phyloP scores from a whole-genome alignment of 257 asterid genomes.

The Gynochthodes officinalis region DNA sequence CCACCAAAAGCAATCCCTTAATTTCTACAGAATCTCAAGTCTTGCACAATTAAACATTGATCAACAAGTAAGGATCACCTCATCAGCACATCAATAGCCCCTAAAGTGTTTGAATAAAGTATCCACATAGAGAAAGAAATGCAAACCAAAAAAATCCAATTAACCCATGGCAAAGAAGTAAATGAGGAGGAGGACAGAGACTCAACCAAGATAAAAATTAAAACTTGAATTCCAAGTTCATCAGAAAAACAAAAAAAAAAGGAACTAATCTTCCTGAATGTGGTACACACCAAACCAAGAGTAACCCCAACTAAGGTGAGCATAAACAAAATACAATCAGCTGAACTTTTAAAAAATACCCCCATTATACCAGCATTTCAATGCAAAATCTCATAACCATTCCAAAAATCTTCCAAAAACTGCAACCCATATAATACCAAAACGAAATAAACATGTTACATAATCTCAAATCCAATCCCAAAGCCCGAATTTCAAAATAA shows the following conservation, averaged over 20 bases:
- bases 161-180: not conserved
- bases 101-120: not conserved
- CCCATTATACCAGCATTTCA: not conserved
- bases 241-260: no score
- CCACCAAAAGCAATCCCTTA: constrained; percentile 27
- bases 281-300: not conserved
- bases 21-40: constrained; percentile 14
- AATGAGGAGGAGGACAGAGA: no score
- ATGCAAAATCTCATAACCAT: not conserved
- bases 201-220: not conserved
- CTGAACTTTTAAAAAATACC: not conserved
- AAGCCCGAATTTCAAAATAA: not conserved
- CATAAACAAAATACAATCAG: not conserved
- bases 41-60: constrained; percentile 13
- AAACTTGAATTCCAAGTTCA: not conserved
- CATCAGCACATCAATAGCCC: not conserved
- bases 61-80: constrained; percentile 11
- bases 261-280: not conserved
- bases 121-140: not conserved
- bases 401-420: not conserved
- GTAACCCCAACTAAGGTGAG: not conserved
- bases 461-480: not conserved
- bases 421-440: not conserved
- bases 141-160: not conserved
- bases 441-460: not conserved